Evolutionary conservation across 2,329 filamentous ascomycete genomes (phyloP).

Genomic region (Plenodomus lindquistii): DNA sequence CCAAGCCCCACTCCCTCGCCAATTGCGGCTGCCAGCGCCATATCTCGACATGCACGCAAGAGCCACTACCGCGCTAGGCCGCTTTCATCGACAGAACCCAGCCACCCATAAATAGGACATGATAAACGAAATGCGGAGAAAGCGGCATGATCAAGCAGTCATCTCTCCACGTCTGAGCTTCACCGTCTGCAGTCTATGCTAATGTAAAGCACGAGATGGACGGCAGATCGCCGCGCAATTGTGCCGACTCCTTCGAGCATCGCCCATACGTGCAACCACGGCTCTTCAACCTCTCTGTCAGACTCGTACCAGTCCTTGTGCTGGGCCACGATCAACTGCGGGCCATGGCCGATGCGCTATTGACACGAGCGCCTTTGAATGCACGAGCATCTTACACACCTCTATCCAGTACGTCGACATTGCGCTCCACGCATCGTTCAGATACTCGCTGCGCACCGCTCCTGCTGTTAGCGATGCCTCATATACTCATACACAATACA

Average conservation of each 20-base stretch:
- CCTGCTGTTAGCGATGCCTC: too few species aligned
- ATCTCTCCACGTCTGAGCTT: background rate
- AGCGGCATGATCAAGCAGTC: constrained; percentile 23
- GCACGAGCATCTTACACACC: too few species aligned
- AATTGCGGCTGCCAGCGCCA: constrained; percentile 10
- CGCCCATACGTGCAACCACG: background rate
- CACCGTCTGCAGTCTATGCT: constrained; percentile 5
- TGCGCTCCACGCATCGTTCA: too few species aligned
- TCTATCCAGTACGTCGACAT: too few species aligned
- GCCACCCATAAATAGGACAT: constrained; percentile 41
- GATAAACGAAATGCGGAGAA: constrained; percentile 43
- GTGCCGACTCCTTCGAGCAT: background rate
- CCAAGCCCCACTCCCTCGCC: constrained; percentile 24
- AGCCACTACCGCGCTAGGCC: constrained; percentile 18
- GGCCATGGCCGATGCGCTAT: too few species aligned
- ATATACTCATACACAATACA: too few species aligned
- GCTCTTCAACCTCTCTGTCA: background rate
- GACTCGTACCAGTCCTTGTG: background rate
- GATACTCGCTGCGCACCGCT: too few species aligned
- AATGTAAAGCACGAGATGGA: background rate
- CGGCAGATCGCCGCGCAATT: background rate
- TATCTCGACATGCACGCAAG: constrained; percentile 25
- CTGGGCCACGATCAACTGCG: background rate
- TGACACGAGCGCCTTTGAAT: too few species aligned
- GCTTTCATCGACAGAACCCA: constrained; percentile 24